phyloP scores from a whole-genome alignment of 805 yeast genomes.

The Kazachstania psychrophila region DNA sequence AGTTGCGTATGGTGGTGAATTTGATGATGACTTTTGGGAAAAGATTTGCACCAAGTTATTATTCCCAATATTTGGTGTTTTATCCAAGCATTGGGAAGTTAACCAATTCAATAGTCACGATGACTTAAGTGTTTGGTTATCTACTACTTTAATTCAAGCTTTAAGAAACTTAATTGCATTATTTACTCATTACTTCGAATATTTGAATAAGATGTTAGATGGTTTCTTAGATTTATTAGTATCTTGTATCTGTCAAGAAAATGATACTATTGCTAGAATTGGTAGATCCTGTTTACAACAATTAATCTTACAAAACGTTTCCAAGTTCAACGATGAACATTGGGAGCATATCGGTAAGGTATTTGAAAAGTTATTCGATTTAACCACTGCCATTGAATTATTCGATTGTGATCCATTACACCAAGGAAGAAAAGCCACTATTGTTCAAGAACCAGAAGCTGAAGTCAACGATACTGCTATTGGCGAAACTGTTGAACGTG shows the following conservation, averaged over 20 bases:
- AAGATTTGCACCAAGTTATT: constrained; percentile 64
- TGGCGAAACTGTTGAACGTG: constrained; percentile 25
- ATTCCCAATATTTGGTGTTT: constrained; percentile 82
- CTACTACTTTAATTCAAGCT: constrained; percentile 94
- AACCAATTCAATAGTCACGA: constrained; percentile 63
- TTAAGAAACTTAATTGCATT: constrained; percentile 77
- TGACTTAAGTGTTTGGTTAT: constrained; percentile 88
- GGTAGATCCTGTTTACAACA: constrained; percentile 85
- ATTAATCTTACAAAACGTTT: constrained; percentile 64
- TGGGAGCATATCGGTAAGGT: constrained; percentile 67
- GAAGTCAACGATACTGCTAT: constrained; percentile 8
- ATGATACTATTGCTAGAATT: constrained; percentile 91
- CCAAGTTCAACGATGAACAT: constrained; percentile 51
- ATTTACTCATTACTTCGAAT: constrained; percentile 72
- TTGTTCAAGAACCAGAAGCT: neutral
- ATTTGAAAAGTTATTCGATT: constrained; percentile 59
- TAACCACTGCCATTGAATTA: constrained; percentile 80
- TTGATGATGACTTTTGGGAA: constrained; percentile 74
- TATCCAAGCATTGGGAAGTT: constrained; percentile 67
- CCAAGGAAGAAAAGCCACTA: constrained; percentile 24
- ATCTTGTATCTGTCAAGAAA: constrained; percentile 91
- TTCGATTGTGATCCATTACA: constrained; percentile 44
- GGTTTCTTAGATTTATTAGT: constrained; percentile 70
- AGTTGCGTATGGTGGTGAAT: constrained; percentile 68
- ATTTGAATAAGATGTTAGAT: constrained; percentile 62